Percentiles rank a stretch among this genome's conserved stretches.
phyloP scores from a whole-genome alignment of 805 yeast species.

The Komagataella phaffii region DNA sequence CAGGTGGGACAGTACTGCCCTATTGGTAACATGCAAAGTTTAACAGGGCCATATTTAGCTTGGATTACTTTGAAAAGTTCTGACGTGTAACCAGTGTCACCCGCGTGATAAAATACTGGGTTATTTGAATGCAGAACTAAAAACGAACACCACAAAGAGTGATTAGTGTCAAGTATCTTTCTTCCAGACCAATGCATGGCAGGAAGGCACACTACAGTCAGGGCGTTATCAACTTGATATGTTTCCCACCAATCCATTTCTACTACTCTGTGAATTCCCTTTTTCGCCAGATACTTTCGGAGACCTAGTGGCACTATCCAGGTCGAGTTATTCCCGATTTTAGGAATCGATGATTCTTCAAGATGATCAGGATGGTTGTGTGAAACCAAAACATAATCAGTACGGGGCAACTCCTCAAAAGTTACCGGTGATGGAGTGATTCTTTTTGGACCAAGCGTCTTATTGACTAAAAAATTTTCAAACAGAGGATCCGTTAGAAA shows the following conservation, averaged over 20 bases:
- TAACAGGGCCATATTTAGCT: slow-evolving; percentile 46
- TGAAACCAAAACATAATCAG: slow-evolving; percentile 67
- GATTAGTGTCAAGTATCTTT: slow-evolving; percentile 64
- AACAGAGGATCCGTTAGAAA: slow-evolving; percentile 82
- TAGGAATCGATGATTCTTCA: slow-evolving; percentile 44
- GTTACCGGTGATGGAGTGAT: slow-evolving; percentile 66
- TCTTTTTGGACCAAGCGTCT: slow-evolving; percentile 69
- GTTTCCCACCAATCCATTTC: slow-evolving; percentile 95
- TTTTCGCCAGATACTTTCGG: slow-evolving; percentile 37
- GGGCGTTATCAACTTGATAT: slow-evolving; percentile 26
- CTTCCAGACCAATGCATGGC: slow-evolving; percentile 98
- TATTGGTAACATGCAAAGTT: slow-evolving; percentile 71
- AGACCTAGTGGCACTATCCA: slow-evolving; percentile 91
- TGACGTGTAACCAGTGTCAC: slow-evolving; percentile 84
- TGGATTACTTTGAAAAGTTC: slow-evolving; percentile 63
- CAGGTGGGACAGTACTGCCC: slow-evolving; percentile 93
- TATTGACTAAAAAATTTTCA: slow-evolving; percentile 45
- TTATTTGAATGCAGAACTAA: slow-evolving; percentile 50
- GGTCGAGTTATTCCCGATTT: slow-evolving; percentile 43
- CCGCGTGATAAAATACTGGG: slow-evolving; percentile 80
- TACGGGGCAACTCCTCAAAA: slow-evolving; percentile 47
- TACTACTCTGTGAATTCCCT: slow-evolving; percentile 46
- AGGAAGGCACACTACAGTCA: slow-evolving; percentile 80
- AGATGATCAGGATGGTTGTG: slow-evolving; percentile 96
- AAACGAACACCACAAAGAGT: slow-evolving; percentile 83